A percentile compares a stretch with the other conserved stretches of the same genome.
phyloP scores from a whole-genome alignment of 805 yeast species.

The Candida adriatica region DNA sequence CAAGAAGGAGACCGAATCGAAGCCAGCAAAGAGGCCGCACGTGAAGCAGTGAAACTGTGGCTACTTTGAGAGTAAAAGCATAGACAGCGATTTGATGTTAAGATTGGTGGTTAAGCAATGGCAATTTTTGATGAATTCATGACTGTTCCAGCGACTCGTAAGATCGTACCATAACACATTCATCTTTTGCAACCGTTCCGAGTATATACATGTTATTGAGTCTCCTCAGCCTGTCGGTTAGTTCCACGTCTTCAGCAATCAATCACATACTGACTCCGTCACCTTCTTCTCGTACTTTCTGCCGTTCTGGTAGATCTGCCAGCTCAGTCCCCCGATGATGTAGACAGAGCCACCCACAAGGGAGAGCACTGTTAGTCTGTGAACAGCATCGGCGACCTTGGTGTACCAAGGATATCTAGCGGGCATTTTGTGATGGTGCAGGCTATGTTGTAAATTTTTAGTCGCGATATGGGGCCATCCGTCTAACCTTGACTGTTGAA shows the following conservation, averaged over 20 bases:
- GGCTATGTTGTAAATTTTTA: too few species aligned
- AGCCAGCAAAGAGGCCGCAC: too few species aligned
- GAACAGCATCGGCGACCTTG: conserved; percentile 62
- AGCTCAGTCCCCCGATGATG: conserved; percentile 45
- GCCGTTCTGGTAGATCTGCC: conserved; percentile 47
- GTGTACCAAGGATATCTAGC: conserved; percentile 66
- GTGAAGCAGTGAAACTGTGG: too few species aligned
- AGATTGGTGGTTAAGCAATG: too few species aligned
- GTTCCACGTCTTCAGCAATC: neutral
- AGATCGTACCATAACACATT: too few species aligned
- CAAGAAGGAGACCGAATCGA: conserved; percentile 16
- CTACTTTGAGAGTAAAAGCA: too few species aligned
- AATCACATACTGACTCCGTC: conserved; percentile 4
- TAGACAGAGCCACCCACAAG: conserved; percentile 51
- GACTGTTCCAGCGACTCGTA: too few species aligned
- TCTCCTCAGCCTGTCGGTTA: conserved; percentile 1
- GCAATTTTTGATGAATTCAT: too few species aligned
- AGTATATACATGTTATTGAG: neutral
- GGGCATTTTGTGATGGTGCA: conserved; percentile 32
- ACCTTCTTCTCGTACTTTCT: conserved; percentile 38
- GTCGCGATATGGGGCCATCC: too few species aligned
- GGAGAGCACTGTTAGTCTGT: conserved; percentile 64
- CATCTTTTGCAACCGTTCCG: neutral
- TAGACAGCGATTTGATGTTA: too few species aligned
- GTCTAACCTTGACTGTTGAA: too few species aligned